Base-by-base conservation (phyloP, 495 filamentous ascomycete genomes). In the Aspergillus carlsbadensis region DNA sequence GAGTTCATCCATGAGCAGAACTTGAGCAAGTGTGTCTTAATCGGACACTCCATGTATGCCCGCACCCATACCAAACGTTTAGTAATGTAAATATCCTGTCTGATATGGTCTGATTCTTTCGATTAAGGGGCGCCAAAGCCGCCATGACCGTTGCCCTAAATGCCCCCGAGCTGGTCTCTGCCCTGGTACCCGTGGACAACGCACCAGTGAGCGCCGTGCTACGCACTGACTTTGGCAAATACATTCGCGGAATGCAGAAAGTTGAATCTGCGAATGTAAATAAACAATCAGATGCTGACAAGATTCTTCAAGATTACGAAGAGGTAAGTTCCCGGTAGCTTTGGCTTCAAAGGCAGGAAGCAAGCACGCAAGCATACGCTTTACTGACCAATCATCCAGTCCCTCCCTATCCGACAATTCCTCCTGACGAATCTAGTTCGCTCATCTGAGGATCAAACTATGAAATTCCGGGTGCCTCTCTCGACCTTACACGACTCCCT, bases 1-100 rank as follows among this genome's bases (percentile, higher is more conserved):
- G 76, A 83, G 54, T 98, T 98, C 70, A 87, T 98, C 52, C 59
- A 80, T 1, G 70, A 89, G 49, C 88, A 95, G 70, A 79, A 79
- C 2, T 78, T 98, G 29, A 75, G 80, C 34, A 75, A 87, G 24
- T 75, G 84, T 2, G 89, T 89, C 0, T 73, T 98, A 6, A 92
- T 98, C 62, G 94, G 94, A 0, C 94, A 98, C 74, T 96, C 92
- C 1, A 98, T 98, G 93, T 92, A 75, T 56, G 83, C 63, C 40
- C 1, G 24, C 18, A 33, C 20, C 8, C 6, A 10, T 17, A 43
- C 13, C 41, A 22, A 22, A 22, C 18, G 5, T 5, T 10, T 3
- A 22, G 5, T 4, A 6, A 5, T 41, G 17, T 7, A 18, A 43
- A 17, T 5, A 17, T 6, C 13, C 41, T 44, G 8, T 22, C 41